Evolutionary conservation across 768 basidiomycete species (phyloP), one percentile per base, ranked within the genome.

Genomic region (Russula compacta): DNA sequence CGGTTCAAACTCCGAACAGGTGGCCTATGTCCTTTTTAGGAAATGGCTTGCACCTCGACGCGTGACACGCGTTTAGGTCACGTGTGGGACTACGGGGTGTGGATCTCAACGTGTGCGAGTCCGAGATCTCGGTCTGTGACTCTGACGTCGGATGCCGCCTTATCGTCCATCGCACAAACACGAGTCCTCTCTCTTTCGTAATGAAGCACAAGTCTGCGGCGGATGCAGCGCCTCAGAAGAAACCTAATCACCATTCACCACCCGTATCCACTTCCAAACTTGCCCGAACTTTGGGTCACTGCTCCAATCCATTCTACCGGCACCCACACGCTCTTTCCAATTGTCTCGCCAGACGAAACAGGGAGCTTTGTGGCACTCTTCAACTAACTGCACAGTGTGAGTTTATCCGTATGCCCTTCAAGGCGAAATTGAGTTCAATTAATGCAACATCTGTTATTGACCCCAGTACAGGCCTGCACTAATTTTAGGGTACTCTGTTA

Each of bases 1-100:
- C 32, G 7, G 53, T 58, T 66, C 42, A 64, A 66, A 66, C 65
- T 66, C 65, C 65, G 65, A 59, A 59, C 5, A 19, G 58, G 17
- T 14, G 36, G 24, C 17, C 36, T n/a, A 10, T 51, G 8, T 39
- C 63, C 47, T 57, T 50, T 59, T 66, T 44, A 5, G 63, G 63
- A 57, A 62, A 58, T 53, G 17, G 15, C 11, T 33, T 38, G 35
- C 48, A 48, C 19, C 39, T 57, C 24, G 65, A 66, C 65, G 65
- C 65, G 65, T 59, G 58, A 46, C 63, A 60, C 63, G 65, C 63
- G 63, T 58, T 50, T 5, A 4, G 7, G 39, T 66, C 65, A 66
- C 65, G 65, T 66, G 65, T 17, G 1, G 8, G 5, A 9, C 33
- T 2, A 35, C 9, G 21, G 47, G 29, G 29, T 9, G 19, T 33